Evolutionary conservation across 768 basidiomycete species (phyloP).

Genomic region (Lactarius pseudohatsudake): DNA sequence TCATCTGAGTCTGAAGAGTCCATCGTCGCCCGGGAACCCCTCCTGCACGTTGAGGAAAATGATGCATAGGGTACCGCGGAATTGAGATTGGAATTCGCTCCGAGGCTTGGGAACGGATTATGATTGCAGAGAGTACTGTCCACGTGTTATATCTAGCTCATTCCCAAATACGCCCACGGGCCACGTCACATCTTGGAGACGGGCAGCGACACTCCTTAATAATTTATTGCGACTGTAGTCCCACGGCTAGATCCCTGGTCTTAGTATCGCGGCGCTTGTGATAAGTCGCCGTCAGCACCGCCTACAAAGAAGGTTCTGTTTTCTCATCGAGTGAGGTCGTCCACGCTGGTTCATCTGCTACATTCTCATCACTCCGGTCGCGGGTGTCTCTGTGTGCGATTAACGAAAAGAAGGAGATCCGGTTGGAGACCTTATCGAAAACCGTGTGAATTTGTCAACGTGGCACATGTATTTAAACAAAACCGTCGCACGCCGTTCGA

Average conservation of each 20-base stretch:
- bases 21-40: slow-evolving; percentile 26
- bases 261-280: background rate
- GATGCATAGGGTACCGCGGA: slow-evolving; percentile 7
- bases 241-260: slow-evolving; percentile 10
- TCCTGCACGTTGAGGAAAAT: slow-evolving; percentile 22
- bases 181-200: slow-evolving; percentile 13
- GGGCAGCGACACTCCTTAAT: slow-evolving; percentile 2
- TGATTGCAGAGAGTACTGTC: slow-evolving; percentile 11
- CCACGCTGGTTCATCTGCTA: background rate
- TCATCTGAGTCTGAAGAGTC: slow-evolving; percentile 30
- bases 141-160: slow-evolving; percentile 7
- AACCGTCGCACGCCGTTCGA: background rate
- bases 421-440: background rate
- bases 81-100: background rate
- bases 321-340: background rate
- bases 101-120: background rate
- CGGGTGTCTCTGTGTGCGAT: background rate
- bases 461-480: background rate
- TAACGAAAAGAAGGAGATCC: too few species aligned
- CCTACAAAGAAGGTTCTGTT: background rate
- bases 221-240: slow-evolving; percentile 24
- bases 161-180: background rate
- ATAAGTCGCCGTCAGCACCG: background rate
- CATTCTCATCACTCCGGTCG: background rate
- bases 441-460: background rate